phyloP scores from a whole-genome alignment of 2,329 filamentous ascomycete species.

The Juglanconis juglandina region DNA sequence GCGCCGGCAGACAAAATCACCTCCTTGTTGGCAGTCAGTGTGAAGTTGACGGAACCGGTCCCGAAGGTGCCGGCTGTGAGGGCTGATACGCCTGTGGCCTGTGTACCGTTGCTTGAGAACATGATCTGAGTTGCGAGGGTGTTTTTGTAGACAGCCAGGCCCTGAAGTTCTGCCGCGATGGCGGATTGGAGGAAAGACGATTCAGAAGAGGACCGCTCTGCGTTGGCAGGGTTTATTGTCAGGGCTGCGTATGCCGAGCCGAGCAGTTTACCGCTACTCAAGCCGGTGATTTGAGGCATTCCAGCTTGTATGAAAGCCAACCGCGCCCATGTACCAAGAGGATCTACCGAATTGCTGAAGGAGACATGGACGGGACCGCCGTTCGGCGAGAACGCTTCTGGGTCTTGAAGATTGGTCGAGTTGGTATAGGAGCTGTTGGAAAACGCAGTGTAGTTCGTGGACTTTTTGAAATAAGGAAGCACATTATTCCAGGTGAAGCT shows the following conservation, averaged over 20 bases:
- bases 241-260: constrained; percentile 7
- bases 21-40: constrained; percentile 24
- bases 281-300: constrained; percentile 6
- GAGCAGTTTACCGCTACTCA: constrained; percentile 11
- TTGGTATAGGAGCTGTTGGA: constrained; percentile 11
- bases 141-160: constrained; percentile 6
- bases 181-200: constrained; percentile 19
- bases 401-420: constrained; percentile 7
- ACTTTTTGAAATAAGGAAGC: constrained; percentile 12
- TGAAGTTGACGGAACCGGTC: constrained; percentile 7
- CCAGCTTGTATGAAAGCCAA: constrained; percentile 6
- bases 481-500: constrained; percentile 12
- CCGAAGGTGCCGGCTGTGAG: constrained; percentile 9
- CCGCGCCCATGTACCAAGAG: constrained; percentile 10
- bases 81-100: constrained; percentile 2
- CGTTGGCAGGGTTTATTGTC: constrained; percentile 7
- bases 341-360: constrained; percentile 12
- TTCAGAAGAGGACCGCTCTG: constrained; percentile 10
- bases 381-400: neutral
- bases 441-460: constrained; percentile 1
- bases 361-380: constrained; percentile 14
- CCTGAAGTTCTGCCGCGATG: constrained; percentile 20
- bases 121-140: neutral
- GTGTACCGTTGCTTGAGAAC: neutral
- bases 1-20: constrained; percentile 41